Conservation (phyloP, 495 filamentous ascomycete genomes). For the Annulohypoxylon nitens region DNA sequence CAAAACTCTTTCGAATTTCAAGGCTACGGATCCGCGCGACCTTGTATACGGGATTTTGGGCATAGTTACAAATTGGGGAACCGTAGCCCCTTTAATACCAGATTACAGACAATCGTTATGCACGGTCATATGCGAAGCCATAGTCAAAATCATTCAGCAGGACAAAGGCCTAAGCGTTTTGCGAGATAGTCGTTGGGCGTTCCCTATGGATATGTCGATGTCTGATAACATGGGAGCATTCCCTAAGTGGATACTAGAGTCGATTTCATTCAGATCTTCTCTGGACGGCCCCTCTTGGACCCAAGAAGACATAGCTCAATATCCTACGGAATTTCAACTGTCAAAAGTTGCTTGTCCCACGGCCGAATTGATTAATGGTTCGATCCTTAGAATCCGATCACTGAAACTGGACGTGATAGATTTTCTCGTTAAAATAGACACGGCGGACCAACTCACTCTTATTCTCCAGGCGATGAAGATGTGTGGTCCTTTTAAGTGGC, state of each 20-base stretch:
- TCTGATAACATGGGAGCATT: background rate
- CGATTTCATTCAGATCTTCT: background rate
- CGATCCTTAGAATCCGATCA: background rate
- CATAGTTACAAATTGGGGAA: background rate
- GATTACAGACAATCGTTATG: background rate
- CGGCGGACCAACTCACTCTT: background rate
- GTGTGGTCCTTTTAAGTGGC: background rate
- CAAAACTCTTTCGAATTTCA: background rate
- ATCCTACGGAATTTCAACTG: background rate
- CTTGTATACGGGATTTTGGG: background rate
- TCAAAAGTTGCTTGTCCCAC: background rate
- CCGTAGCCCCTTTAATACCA: background rate
- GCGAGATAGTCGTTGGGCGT: background rate
- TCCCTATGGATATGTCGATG: background rate
- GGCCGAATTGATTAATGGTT: background rate
- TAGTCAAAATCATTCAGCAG: background rate
- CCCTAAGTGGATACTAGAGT: background rate
- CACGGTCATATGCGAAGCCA: background rate
- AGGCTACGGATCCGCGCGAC: background rate
- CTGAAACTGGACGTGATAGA: background rate
- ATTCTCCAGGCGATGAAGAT: background rate
- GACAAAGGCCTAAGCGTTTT: background rate
- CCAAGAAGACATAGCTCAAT: too few species aligned
- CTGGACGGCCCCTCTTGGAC: too few species aligned
- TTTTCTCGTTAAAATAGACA: background rate